These are phyloP conservation scores for Tuctoria greenei DNA, from an alignment of 176 grass and related monocot species.

Conservation along the genomic window DNA sequence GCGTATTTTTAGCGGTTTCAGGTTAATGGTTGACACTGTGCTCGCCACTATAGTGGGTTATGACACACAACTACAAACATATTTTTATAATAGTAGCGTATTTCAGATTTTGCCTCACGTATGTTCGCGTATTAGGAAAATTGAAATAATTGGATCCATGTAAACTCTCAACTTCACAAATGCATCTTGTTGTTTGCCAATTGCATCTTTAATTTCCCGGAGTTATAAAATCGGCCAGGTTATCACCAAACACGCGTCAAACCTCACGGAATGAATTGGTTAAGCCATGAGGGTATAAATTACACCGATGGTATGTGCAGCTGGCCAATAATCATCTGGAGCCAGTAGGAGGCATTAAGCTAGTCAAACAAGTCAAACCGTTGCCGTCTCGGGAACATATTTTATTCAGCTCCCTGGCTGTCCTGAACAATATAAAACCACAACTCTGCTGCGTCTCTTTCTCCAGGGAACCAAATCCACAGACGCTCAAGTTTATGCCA, in stretches of 20 bases:
- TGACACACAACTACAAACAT: too few species aligned
- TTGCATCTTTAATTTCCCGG: background rate
- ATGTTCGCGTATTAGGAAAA: background rate
- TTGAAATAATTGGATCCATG: too few species aligned
- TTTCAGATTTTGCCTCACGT: too few species aligned
- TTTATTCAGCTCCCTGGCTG: constrained; percentile 27
- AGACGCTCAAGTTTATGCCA: background rate
- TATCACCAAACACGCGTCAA: constrained; percentile 20
- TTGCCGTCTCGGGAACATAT: constrained; percentile 44
- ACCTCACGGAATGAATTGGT: constrained; percentile 29
- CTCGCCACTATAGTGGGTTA: too few species aligned
- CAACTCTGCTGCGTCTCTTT: constrained; percentile 11
- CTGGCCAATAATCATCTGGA: constrained; percentile 25
- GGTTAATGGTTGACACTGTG: too few species aligned
- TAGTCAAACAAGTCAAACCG: constrained; percentile 60
- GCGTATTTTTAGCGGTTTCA: too few species aligned
- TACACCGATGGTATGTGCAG: background rate
- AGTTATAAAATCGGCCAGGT: background rate
- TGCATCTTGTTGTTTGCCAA: background rate
- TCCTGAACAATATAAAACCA: constrained; percentile 40
- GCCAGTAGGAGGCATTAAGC: constrained; percentile 21
- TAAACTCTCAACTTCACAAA: background rate
- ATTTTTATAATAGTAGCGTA: too few species aligned
- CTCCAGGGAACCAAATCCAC: constrained; percentile 35
- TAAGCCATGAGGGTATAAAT: background rate